These are phyloP conservation scores for Mallotus repandus DNA, from an alignment of 441 rosid species.

Conservation along the genomic window DNA sequence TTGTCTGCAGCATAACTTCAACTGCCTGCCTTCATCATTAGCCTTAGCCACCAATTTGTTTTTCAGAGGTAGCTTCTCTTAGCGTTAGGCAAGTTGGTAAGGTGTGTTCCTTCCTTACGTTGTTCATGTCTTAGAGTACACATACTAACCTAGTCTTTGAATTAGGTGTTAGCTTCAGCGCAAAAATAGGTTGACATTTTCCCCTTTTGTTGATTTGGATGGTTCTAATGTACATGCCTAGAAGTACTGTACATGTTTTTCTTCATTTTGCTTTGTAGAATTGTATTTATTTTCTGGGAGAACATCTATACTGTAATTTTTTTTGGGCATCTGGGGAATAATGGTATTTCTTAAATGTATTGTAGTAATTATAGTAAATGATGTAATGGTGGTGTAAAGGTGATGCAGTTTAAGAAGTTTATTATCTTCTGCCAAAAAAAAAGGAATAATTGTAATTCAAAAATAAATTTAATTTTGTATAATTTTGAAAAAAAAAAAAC, in stretches of 20 bases:
- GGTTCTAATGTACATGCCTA: not conserved
- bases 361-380: no score
- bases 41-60: not conserved
- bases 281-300: not conserved
- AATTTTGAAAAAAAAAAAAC: no score
- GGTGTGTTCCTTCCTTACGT: not conserved
- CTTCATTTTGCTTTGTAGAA: not conserved
- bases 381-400: no score
- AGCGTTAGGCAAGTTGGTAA: conserved; percentile 5
- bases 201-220: not conserved
- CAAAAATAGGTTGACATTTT: not conserved
- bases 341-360: no score
- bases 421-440: no score
- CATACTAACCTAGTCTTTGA: not conserved
- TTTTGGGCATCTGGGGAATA: no score
- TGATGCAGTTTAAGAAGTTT: no score
- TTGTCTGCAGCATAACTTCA: not conserved
- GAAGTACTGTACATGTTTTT: no score
- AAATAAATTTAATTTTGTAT: no score
- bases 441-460: no score
- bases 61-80: not conserved
- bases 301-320: no score
- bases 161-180: not conserved
- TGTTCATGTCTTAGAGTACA: not conserved
- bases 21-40: not conserved